These are phyloP conservation scores for Geum urbanum DNA, from an alignment of 306 rosid genomes.

Conservation along the genomic window DNA sequence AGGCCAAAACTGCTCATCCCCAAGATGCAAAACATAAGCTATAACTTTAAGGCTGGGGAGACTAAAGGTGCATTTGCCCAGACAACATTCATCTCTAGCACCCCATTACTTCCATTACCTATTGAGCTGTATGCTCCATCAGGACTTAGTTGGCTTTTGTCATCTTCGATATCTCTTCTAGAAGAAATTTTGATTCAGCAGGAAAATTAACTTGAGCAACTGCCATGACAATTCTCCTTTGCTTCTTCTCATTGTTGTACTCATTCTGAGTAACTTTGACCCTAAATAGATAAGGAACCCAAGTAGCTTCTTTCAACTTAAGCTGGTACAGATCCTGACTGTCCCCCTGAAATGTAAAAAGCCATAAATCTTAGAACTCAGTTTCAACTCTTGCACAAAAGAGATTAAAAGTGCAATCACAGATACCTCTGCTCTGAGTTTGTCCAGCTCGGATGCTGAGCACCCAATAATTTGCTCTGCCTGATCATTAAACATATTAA, in stretches of 20 bases:
- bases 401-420: neutral
- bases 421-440: conserved; percentile 58
- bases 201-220: conserved; percentile 80
- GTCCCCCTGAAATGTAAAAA: conserved; percentile 41
- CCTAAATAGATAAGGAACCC: conserved; percentile 78
- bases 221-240: conserved; percentile 66
- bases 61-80: neutral
- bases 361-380: neutral
- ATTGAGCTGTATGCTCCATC: conserved; percentile 19
- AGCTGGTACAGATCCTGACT: conserved; percentile 33
- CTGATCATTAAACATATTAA: conserved; percentile 66
- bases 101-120: neutral
- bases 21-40: conserved; percentile 1
- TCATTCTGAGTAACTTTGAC: conserved; percentile 78
- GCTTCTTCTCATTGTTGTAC: conserved; percentile 76
- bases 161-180: conserved; percentile 80
- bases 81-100: neutral
- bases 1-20: neutral
- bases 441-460: conserved; percentile 77
- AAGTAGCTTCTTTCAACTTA: conserved; percentile 72
- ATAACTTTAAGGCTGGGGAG: neutral
- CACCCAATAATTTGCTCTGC: conserved; percentile 78
- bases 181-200: conserved; percentile 63
- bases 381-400: neutral
- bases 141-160: conserved; percentile 23